Evolutionary conservation across 768 basidiomycete species (phyloP).

Genomic region (Pleurotus pulmonarius): DNA sequence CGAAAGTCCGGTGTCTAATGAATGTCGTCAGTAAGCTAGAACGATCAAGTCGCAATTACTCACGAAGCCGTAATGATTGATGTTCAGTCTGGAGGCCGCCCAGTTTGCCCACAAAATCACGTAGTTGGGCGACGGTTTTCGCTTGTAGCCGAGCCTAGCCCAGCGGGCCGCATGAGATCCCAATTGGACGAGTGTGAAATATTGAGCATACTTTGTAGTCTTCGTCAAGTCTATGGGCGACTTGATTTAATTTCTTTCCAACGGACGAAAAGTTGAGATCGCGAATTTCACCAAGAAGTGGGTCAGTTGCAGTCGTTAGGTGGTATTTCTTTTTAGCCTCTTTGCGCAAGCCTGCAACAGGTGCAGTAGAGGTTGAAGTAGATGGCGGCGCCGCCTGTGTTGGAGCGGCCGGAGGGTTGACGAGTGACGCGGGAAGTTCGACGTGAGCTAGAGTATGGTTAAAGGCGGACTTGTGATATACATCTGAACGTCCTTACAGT

Average conservation of each 20-base stretch:
- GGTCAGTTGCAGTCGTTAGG: conserved; percentile 73
- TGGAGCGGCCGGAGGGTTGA: conserved; percentile 50
- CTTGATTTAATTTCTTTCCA: conserved; percentile 73
- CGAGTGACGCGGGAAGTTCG: conserved; percentile 71
- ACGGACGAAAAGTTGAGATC: conserved; percentile 93
- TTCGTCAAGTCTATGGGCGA: conserved; percentile 83
- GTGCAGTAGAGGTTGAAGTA: conserved; percentile 32
- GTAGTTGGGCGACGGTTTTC: conserved; percentile 86
- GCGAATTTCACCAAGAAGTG: conserved; percentile 76
- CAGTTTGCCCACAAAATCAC: conserved; percentile 93
- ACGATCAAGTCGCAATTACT: conserved; percentile 25
- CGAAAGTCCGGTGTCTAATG: conserved; percentile 87
- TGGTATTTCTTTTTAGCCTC: conserved; percentile 90
- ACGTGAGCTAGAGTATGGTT: conserved; percentile 54
- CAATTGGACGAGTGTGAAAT: background rate
- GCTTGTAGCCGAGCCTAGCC: conserved; percentile 76
- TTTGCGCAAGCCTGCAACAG: conserved; percentile 53
- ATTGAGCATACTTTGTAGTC: conserved; percentile 73
- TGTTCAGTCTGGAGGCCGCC: conserved; percentile 92
- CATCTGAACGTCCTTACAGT: conserved; percentile 55
- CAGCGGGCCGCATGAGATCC: too few species aligned
- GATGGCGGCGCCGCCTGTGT: conserved; percentile 35
- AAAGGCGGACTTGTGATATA: conserved; percentile 7
- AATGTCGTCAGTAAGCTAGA: conserved; percentile 7
- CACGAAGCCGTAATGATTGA: conserved; percentile 83